Evolutionary conservation across 2,329 filamentous ascomycete genomes (phyloP), one percentile per base, ranked within the genome.

Genomic region (Calonectria leucothoes): DNA sequence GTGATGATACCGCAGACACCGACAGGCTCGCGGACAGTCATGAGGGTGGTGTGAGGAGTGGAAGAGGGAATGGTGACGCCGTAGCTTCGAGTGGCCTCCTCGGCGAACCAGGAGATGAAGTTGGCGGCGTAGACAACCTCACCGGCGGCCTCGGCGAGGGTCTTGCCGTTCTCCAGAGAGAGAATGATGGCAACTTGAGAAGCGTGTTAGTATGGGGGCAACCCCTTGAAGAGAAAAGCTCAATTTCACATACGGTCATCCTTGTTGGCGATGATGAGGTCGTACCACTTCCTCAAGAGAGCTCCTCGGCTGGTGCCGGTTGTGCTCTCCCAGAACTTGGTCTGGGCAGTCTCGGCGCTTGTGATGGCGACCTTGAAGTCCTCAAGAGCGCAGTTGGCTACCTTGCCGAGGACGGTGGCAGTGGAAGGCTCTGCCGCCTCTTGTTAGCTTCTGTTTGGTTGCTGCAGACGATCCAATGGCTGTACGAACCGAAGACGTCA

Each of bases 11-110:
- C 83, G 55, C 78, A 79, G 49, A 84, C 81, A 59, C 83, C 83
- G 23, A 84, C 76, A 20, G 83, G 83, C 74, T 84, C 82, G 70
- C 95, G 95, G 78, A 95, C 88, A 0, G 92, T 93, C 77, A 95
- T 90, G 10, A 93, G 88, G 20, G 93, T 87, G 17, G 93, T 87
- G 66, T 91, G 90, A 0, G 93, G 90, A 0, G 90, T 84, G 0
- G 92, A 86, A 1, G 92, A 88, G 4, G 87, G 86, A 68, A 91
- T 89, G 11, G 93, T 88, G 0, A 89, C 88, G 25, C 93, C 93
- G 88, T 77, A 92, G 42, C 86, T 76, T 42, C 85, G 83, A 71
- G 87, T 86, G 11, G 87, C 86, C 80, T 88, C 87, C 66, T 86
- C 85, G 10, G 88, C 84, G 75, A 91, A 91, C 89, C 89, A 91